These are phyloP conservation scores for Xylariomycetidae sp. DNA, from an alignment of 2,329 filamentous ascomycete species.

Conservation along the genomic window DNA sequence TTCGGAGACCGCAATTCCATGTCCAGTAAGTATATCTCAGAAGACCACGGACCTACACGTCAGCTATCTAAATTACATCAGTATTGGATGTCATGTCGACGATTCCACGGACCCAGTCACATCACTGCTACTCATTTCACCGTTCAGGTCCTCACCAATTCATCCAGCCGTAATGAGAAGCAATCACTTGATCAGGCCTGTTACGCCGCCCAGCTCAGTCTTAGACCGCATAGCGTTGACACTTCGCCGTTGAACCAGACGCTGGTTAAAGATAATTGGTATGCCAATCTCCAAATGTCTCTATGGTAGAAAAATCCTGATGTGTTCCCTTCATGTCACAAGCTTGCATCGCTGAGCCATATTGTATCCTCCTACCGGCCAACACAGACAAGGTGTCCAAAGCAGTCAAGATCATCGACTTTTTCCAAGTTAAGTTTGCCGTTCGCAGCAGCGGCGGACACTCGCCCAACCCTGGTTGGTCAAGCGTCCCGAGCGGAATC, in stretches of 20 bases:
- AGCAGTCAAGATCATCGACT: constrained; percentile 7
- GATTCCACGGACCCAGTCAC: too few species aligned
- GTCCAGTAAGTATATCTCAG: too few species aligned
- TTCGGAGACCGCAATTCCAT: too few species aligned
- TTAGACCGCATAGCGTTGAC: too few species aligned
- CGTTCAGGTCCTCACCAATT: too few species aligned
- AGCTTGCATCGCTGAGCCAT: constrained; percentile 7
- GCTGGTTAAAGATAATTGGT: neutral
- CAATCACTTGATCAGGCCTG: too few species aligned
- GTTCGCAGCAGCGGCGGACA: constrained; percentile 14
- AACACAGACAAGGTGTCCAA: constrained; percentile 5
- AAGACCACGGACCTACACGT: too few species aligned
- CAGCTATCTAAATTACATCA: too few species aligned
- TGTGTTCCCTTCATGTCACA: constrained; percentile 9
- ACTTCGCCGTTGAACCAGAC: neutral
- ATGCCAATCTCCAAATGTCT: neutral
- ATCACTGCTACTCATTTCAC: too few species aligned
- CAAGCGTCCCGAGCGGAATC: constrained; percentile 7
- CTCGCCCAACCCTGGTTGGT: constrained; percentile 15
- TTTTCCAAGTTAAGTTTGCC: constrained; percentile 10
- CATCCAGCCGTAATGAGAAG: too few species aligned
- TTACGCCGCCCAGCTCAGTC: too few species aligned
- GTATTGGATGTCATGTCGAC: too few species aligned
- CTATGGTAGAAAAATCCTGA: neutral
- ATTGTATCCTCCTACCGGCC: constrained; percentile 10